phyloP scores from a whole-genome alignment of 176 grass and related monocot species.

The Puya raimondii region DNA sequence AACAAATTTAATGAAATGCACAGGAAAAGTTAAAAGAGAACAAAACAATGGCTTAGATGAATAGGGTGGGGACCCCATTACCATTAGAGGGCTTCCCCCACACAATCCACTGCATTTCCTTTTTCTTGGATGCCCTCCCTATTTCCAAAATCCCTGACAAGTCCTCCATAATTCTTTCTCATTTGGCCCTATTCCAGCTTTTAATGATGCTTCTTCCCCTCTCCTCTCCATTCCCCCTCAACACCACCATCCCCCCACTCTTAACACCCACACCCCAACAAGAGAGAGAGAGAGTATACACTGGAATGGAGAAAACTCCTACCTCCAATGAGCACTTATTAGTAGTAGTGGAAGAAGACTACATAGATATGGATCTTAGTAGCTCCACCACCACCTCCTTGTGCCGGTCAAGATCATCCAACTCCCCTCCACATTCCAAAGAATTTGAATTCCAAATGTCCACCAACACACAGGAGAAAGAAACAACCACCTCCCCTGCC shows the following conservation, averaged over 20 bases:
- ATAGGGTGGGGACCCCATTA: slow-evolving; percentile 6
- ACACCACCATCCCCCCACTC: neutral
- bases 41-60: neutral
- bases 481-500: slow-evolving; percentile 39
- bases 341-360: slow-evolving; percentile 56
- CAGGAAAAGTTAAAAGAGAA: slow-evolving; percentile 2
- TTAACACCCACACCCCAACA: neutral
- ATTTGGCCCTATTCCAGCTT: slow-evolving; percentile 22
- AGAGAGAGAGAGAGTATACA: neutral
- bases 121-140: neutral
- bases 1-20: slow-evolving; percentile 2
- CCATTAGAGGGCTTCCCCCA: neutral
- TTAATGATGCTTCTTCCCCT: slow-evolving; percentile 4
- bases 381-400: slow-evolving; percentile 10
- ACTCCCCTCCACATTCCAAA: slow-evolving; percentile 3
- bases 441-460: slow-evolving; percentile 67
- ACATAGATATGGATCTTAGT: slow-evolving; percentile 88
- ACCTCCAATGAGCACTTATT: slow-evolving; percentile 24
- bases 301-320: slow-evolving; percentile 35
- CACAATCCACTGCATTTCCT: neutral
- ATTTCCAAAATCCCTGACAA: slow-evolving; percentile 17
- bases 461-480: slow-evolving; percentile 3
- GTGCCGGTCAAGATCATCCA: neutral
- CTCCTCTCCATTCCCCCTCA: slow-evolving; percentile 1
- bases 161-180: slow-evolving; percentile 19